Percentiles rank a stretch among this genome's conserved stretches.
Evolutionary conservation across 2,329 filamentous ascomycete genomes (phyloP).

Genomic region (Cladophialophora bantiana): DNA sequence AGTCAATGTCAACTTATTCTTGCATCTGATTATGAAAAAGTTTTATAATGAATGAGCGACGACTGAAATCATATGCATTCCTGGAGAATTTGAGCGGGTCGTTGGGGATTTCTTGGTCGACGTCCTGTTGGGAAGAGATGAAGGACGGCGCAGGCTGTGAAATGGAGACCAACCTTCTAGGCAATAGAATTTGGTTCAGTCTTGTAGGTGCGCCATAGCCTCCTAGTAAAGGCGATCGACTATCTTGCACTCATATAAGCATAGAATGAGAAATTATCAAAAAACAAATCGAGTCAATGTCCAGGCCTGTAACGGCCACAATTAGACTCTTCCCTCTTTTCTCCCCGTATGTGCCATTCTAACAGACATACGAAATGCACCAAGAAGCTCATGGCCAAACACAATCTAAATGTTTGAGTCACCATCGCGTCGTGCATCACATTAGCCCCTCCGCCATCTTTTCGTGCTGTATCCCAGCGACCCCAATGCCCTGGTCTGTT

Average conservation of each 20-base stretch:
- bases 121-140: conserved; percentile 17
- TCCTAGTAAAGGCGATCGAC: background rate
- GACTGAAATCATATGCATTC: conserved; percentile 22
- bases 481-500: background rate
- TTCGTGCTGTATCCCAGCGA: background rate
- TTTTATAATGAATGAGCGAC: conserved; percentile 71
- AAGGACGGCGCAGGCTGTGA: background rate
- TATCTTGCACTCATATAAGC: conserved; percentile 4
- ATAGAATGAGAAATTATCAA: background rate
- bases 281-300: background rate
- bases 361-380: background rate
- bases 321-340: background rate
- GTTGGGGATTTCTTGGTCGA: background rate
- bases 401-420: background rate
- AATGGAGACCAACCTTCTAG: background rate
- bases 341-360: background rate
- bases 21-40: conserved; percentile 98
- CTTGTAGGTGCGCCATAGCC: background rate
- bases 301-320: background rate
- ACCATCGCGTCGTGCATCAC: background rate
- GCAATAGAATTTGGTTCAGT: conserved; percentile 1
- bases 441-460: background rate
- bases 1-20: conserved; percentile 93
- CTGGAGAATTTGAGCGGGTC: background rate
- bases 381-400: background rate